These are phyloP conservation scores for Thielaviopsis punctulata DNA, from an alignment of 2,329 filamentous ascomycete species.

Conservation along the genomic window DNA sequence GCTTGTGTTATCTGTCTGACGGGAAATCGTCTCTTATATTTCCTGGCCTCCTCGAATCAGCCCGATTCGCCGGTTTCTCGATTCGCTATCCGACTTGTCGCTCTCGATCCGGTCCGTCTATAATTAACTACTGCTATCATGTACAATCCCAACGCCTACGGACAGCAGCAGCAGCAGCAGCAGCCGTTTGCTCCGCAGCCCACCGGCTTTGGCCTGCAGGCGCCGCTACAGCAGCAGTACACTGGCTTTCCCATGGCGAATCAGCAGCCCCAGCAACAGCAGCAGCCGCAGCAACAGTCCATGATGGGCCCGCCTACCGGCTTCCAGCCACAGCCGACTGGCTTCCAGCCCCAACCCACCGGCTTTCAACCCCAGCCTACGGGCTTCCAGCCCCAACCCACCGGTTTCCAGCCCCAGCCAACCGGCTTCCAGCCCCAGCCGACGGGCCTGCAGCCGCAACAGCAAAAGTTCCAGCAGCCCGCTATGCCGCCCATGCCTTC, in stretches of 20 bases:
- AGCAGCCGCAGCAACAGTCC: conserved; percentile 39
- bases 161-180: conserved; percentile 33
- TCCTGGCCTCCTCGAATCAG: not conserved
- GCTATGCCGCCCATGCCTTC: conserved; percentile 41
- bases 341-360: conserved; percentile 9
- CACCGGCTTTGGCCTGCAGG: conserved; percentile 35
- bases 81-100: not conserved
- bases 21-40: not conserved
- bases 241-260: conserved; percentile 41
- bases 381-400: conserved; percentile 8
- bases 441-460: conserved; percentile 16
- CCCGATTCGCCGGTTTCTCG: not conserved
- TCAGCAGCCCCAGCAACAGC: conserved; percentile 28
- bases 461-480: conserved; percentile 40
- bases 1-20: too few species aligned
- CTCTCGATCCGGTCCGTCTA: not conserved
- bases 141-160: conserved; percentile 59
- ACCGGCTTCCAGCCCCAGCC: conserved; percentile 3
- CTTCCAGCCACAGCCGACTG: conserved; percentile 30
- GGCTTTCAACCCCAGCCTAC: conserved; percentile 10
- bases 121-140: conserved; percentile 54
- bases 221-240: conserved; percentile 38
- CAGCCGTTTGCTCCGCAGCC: conserved; percentile 37
- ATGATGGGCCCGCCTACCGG: conserved; percentile 54
- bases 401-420: conserved; percentile 9